Base-by-base conservation (phyloP, 2,329 filamentous ascomycete genomes). In the Calonectria hawksworthii region DNA sequence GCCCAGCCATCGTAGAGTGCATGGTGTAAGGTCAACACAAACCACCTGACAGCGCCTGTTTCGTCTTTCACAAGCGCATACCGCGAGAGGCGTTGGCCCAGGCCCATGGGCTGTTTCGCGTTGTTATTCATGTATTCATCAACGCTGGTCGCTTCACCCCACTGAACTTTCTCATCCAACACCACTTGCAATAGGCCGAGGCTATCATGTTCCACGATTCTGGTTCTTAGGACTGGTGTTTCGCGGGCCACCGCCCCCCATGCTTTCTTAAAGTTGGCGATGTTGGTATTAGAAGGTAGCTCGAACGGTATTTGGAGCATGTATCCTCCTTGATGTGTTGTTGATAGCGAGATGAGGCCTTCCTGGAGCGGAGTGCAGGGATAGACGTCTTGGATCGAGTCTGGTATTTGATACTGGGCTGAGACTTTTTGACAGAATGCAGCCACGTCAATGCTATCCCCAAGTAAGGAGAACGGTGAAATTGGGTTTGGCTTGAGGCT, bases 341-440 rank as follows among this genome's bases (percentile, higher is more conserved):
- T 78, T 1, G 86, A 81, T 1, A 86, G 73, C 0, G 85, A 83
- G 23, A 88, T 77, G 0, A 88, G 80, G 2, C 85, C 86, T 72
- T 85, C 84, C 66, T 88, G 87, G 0, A 88, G 79, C 2, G 83
- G 81, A 7, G 85, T 85, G 76, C 85, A 87, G 11, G 86, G 86
- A 63, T 85, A 87, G 0, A 83, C 76, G 70, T 88, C 85, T 38
- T 73, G 61, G 4, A 76, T 68, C 1, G 18, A 23, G 5, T 23
- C 30, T 1, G 59, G 23, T n/a, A 74, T 11, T 16, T 28, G 13
- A 38, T 63, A 74, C 28, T 72, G 47, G 7, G n/a, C 5, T 2
- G 67, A 70, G 14, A 74, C 30, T 3, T 75, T 44, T 26, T 52
- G 30, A 16, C 63, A 26, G 3, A 73, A 8, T 0, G 30, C 23